Percentiles rank a stretch among this genome's conserved stretches.
phyloP scores from a whole-genome alignment of 768 basidiomycete species.

The Tephrocybe sp. region DNA sequence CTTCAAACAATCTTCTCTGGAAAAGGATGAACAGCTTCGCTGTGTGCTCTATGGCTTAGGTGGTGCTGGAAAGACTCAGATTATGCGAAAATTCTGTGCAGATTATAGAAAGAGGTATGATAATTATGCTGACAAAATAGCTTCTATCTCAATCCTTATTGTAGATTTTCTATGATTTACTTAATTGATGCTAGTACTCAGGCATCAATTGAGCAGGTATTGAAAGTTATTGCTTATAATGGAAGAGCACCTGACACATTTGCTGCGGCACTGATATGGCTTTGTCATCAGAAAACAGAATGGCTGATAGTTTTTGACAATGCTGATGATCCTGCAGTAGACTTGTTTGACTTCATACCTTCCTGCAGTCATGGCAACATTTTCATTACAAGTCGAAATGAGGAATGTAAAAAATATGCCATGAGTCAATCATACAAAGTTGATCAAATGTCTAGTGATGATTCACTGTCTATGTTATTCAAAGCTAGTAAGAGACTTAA shows the following conservation, averaged over 20 bases:
- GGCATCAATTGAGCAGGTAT: too few relatives aligned
- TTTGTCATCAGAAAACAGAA: too few relatives aligned
- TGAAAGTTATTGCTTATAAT: too few relatives aligned
- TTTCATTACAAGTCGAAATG: constrained; percentile 6
- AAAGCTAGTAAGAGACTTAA: not conserved
- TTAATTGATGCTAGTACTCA: not conserved
- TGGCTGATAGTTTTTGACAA: too few relatives aligned
- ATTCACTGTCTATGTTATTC: too few relatives aligned
- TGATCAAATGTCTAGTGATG: too few relatives aligned
- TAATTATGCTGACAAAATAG: not conserved
- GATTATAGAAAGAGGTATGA: not conserved
- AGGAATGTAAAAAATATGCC: not conserved
- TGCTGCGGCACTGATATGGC: not conserved
- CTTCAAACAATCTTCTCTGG: not conserved
- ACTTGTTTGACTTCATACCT: too few relatives aligned
- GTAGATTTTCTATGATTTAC: not conserved
- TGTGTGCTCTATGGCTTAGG: not conserved
- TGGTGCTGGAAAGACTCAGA: not conserved
- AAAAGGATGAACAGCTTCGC: not conserved
- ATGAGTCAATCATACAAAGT: not conserved
- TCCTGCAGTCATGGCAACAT: constrained; percentile 1
- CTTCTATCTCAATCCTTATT: not conserved
- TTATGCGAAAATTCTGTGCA: too few relatives aligned
- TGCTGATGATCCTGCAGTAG: too few relatives aligned
- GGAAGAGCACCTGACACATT: not conserved